Percentiles rank a stretch among this genome's conserved stretches.
These are phyloP conservation scores for Wickerhamiella qilinensis DNA, from an alignment of 805 yeast genomes.

Conservation along the genomic window DNA sequence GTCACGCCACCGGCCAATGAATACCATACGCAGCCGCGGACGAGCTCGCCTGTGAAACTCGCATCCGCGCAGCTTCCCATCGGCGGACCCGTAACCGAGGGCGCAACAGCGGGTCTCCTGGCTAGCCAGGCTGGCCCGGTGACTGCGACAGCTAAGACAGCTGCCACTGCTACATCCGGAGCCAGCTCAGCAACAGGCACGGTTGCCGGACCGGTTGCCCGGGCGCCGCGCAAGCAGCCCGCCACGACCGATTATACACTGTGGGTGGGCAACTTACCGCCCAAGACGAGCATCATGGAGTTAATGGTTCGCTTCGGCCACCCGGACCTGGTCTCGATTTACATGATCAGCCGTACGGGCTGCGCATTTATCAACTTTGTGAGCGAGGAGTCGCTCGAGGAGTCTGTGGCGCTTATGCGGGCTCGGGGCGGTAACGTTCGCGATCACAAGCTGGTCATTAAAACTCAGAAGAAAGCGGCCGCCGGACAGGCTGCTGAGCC, in stretches of 20 bases:
- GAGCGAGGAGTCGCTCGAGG: slow-evolving; percentile 18
- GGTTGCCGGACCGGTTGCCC: no score
- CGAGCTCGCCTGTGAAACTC: no score
- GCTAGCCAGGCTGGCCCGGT: no score
- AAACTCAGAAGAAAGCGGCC: slow-evolving; percentile 8
- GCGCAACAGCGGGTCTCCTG: no score
- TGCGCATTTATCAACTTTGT: slow-evolving; percentile 28
- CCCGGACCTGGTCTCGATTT: slow-evolving; percentile 23
- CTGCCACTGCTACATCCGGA: no score
- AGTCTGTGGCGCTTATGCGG: slow-evolving; percentile 17
- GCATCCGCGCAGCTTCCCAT: no score
- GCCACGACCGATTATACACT: slow-evolving; percentile 26
- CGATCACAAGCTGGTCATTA: slow-evolving; percentile 22
- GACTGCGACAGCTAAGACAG: no score
- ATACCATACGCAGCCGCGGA: no score
- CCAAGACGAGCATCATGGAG: slow-evolving; percentile 21
- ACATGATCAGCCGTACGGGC: slow-evolving; percentile 25
- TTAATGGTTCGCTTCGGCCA: slow-evolving; percentile 24
- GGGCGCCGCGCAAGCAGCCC: slow-evolving; percentile 12
- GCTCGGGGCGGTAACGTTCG: slow-evolving; percentile 18
- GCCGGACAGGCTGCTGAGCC: background rate
- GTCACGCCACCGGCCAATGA: no score
- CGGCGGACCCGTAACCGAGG: no score
- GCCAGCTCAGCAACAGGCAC: no score
- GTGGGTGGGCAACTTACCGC: slow-evolving; percentile 32